Evolutionary conservation across 192 early-diverging fungal genomes (phyloP).

Genomic region (Coemansia sp.): DNA sequence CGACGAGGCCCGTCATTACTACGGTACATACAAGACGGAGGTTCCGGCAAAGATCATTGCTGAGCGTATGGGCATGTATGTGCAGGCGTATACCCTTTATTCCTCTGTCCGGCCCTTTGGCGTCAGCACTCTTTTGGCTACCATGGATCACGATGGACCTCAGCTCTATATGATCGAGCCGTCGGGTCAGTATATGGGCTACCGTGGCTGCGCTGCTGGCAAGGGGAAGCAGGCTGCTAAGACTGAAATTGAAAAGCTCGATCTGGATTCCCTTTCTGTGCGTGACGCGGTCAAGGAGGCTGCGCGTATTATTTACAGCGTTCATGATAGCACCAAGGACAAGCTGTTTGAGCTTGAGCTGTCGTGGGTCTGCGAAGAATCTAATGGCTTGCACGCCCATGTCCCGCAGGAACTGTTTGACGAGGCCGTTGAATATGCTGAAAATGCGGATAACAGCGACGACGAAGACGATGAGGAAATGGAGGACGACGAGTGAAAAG

Average conservation of each 20-base stretch:
- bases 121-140: conserved; percentile 75
- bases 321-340: conserved; percentile 96
- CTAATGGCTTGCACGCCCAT: conserved; percentile 70
- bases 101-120: conserved; percentile 95
- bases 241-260: conserved; percentile 98
- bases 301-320: conserved; percentile 90
- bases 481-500: conserved; percentile 34
- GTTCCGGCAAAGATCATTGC: conserved; percentile 92
- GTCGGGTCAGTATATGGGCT: conserved; percentile 96
- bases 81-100: conserved; percentile 96
- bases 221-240: conserved; percentile 97
- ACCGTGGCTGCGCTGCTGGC: conserved; percentile 90
- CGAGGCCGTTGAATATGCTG: conserved; percentile 65
- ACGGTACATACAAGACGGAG: conserved; percentile 74
- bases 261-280: conserved; percentile 68
- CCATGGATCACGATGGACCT: conserved; percentile 77
- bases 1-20: conserved; percentile 88
- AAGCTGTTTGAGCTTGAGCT: conserved; percentile 99
- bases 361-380: conserved; percentile 90
- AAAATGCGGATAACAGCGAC: conserved; percentile 36
- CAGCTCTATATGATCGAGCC: conserved; percentile 95
- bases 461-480: conserved; percentile 46
- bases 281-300: conserved; percentile 91
- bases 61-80: conserved; percentile 86
- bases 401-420: conserved; percentile 84